Evolutionary conservation across 1,139 yeast genomes (phyloP), one percentile per base, ranked within the genome.

Genomic region (Taphrina deformans): DNA sequence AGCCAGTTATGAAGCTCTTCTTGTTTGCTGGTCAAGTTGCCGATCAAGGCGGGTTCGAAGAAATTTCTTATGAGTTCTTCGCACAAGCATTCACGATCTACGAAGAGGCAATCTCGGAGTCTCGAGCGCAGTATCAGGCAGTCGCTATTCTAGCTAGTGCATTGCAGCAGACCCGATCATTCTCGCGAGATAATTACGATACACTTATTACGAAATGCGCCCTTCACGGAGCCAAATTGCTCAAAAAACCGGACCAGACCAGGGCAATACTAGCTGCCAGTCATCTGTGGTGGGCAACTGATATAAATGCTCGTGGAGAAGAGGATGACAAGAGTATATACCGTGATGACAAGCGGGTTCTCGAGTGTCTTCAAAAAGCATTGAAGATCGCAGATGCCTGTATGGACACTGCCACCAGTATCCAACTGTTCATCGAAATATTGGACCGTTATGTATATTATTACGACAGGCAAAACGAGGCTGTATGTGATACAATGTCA

Each of bases 231-330:
- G 89, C 96, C 9, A 89, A 89, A 74, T 80, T 93, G 66, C 81
- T 93, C 73, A 90, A 89, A 74, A 93, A 92, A 74, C 93, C 93
- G 38, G 98, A 92, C 72, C 99, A 92, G 75, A 92, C 98, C 74
- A 84, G 97, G 24, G 86, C 96, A 0, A 96, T 93, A 5, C 89
- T 88, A 73, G 77, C 85, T 64, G 92, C 97, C 63, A 87, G 96
- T 2, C 97, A 93, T 75, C 78, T 93, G 62, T 93, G 97, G 97
- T 91, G 96, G 96, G 88, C 95, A 75, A 55, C 72, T 29, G 65
- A 62, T 27, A 66, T 58, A 14, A 77, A 83, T 21, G 77, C 79
- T 2, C 72, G 79, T 53, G 81, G 83, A 9, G 83, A 81, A 68
- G 82, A 80, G 67, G 83, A 81, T 66, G 83, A 78, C 56, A 75